Conservation (phyloP, 1,284 basidiomycete species). For the Polyporus tsugae region DNA sequence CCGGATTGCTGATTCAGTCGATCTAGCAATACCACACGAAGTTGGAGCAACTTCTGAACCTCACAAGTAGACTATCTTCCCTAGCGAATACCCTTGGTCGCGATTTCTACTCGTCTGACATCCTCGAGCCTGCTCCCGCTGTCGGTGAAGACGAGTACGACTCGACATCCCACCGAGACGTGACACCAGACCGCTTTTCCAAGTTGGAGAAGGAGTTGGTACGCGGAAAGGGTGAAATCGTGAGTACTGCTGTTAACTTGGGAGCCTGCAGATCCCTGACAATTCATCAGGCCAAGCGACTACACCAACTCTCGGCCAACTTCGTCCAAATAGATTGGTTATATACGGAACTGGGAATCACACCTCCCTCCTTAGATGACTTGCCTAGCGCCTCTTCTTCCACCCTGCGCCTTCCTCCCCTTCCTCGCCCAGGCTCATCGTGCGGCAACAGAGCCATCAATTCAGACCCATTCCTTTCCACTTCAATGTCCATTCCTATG, state of each 20-base stretch:
- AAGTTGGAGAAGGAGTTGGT: conserved; percentile 83
- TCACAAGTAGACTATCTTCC: conserved; percentile 66
- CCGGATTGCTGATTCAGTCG: not conserved
- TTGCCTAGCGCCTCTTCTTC: conserved; percentile 52
- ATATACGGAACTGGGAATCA: conserved; percentile 79
- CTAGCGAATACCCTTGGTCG: conserved; percentile 68
- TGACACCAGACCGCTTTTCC: conserved; percentile 79
- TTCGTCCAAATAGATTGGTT: conserved; percentile 82
- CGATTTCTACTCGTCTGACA: conserved; percentile 66
- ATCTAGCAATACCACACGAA: conserved; percentile 78
- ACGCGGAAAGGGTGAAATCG: conserved; percentile 81
- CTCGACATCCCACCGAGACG: conserved; percentile 61
- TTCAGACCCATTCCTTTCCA: conserved; percentile 60
- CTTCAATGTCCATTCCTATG: conserved; percentile 39
- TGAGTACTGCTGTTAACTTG: conserved; percentile 46
- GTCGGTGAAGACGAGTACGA: conserved; percentile 52
- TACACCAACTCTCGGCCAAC: conserved; percentile 66
- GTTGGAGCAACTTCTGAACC: conserved; percentile 73
- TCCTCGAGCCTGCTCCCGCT: conserved; percentile 56
- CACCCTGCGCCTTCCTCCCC: conserved; percentile 44
- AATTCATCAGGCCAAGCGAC: conserved; percentile 65
- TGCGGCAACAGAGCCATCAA: conserved; percentile 37
- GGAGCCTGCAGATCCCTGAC: conserved; percentile 7
- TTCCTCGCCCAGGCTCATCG: conserved; percentile 51
- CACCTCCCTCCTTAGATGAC: conserved; percentile 60